Conservation (phyloP, 169 alveolate species). For the Cryptosporidium canis region DNA sequence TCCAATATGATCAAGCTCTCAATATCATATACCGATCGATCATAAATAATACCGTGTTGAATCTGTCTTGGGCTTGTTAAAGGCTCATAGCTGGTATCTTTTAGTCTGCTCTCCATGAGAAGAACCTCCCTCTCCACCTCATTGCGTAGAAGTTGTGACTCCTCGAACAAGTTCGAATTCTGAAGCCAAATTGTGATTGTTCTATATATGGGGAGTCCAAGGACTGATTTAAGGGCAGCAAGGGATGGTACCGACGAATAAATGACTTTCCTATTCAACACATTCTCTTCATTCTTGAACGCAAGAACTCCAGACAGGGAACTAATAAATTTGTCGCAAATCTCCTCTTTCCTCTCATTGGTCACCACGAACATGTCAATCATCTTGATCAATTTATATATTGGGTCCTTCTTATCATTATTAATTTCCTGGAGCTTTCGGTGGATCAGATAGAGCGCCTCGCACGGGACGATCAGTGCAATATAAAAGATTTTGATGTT, state of each 20-base stretch:
- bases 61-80: background rate
- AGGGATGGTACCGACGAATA: slow-evolving; percentile 45
- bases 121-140: slow-evolving; percentile 26
- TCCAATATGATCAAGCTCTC: slow-evolving; percentile 50
- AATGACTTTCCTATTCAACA: slow-evolving; percentile 36
- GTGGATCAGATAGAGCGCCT: slow-evolving; percentile 10
- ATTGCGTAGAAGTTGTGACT: background rate
- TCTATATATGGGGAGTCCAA: slow-evolving; percentile 65
- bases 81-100: slow-evolving; percentile 44
- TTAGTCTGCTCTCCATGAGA: background rate
- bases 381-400: slow-evolving; percentile 17
- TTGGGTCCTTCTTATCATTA: background rate
- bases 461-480: slow-evolving; percentile 43
- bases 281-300: background rate
- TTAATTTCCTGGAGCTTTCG: background rate
- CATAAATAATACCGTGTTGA: slow-evolving; percentile 25
- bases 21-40: slow-evolving; percentile 48
- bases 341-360: slow-evolving; percentile 37
- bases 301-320: slow-evolving; percentile 56
- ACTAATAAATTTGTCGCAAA: slow-evolving; percentile 44
- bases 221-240: slow-evolving; percentile 9
- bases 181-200: slow-evolving; percentile 60
- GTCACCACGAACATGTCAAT: slow-evolving; percentile 51
- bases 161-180: background rate
- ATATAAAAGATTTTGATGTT: slow-evolving; percentile 40